Conservation (phyloP, 441 rosid genomes). For the Corymbia calophylla region DNA sequence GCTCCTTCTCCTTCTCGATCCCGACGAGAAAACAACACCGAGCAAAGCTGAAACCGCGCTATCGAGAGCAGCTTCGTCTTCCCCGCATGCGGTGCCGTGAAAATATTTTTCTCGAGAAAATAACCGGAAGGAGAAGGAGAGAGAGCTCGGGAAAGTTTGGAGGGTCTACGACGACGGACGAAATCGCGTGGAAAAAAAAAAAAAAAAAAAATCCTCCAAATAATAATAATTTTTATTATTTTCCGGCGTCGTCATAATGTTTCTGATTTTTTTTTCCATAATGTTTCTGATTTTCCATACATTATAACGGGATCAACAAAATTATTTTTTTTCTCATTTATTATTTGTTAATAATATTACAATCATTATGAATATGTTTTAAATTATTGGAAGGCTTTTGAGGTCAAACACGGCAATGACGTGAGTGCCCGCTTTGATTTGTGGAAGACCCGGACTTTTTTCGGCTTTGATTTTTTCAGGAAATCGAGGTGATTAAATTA, state of each 20-base stretch:
- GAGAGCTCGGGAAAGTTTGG: not conserved
- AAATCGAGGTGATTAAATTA: not conserved
- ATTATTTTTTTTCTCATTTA: not conserved
- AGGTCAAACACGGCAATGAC: slow-evolving; percentile 62
- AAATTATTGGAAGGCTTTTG: not conserved
- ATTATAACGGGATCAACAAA: too few relatives aligned
- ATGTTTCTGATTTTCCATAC: not conserved
- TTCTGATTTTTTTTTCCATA: not conserved
- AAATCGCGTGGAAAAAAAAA: not conserved
- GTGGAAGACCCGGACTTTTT: slow-evolving; percentile 4
- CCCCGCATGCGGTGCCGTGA: not conserved
- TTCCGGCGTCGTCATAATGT: not conserved
- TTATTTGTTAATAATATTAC: not conserved
- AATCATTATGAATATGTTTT: not conserved
- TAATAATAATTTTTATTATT: not conserved
- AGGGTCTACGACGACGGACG: not conserved
- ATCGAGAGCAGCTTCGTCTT: not conserved
- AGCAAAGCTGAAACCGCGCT: not conserved
- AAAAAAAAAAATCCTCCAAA: not conserved
- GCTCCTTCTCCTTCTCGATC: not conserved
- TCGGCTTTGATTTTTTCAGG: not conserved
- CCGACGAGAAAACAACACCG: slow-evolving; percentile 1
- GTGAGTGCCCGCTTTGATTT: slow-evolving; percentile 5
- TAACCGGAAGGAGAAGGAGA: not conserved
- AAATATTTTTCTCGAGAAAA: slow-evolving; percentile 9